Evolutionary conservation across 805 yeast species (phyloP), one percentile per base, ranked within the genome.

Genomic region (Suhomyces sp.): DNA sequence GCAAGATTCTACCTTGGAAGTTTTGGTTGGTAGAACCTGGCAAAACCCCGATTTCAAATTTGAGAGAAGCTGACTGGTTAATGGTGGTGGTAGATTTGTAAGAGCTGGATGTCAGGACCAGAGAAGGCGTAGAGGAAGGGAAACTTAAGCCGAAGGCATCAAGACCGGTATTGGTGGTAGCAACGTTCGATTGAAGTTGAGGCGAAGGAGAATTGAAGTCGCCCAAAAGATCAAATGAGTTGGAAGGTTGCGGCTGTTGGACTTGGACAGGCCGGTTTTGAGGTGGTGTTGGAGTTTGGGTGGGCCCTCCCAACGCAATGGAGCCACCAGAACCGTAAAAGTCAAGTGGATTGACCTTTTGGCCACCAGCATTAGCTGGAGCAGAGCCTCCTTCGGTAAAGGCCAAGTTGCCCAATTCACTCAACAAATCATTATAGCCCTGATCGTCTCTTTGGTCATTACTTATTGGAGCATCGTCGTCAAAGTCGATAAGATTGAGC

Each of bases 391-490:
- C 31, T 27, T 76, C 69, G 47, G 75, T 70, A 54, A 86, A 80
- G 2, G 89, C 79, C 53, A 88, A 75, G 46, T 85, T 79, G 27
- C 85, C 79, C 59, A 88, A 72, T 57, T 86, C 94, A 47, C 88
- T 84, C 53, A 91, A 75, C 56, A 92, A 76, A 65, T 91, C 97
- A 49, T 83, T 82, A 48, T 69, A 85, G 59, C 78, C 65, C 66
- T 71, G 63, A 63, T 73, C 64, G 71, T 73, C 62, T 9, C 65
- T 62, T 12, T 67, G 48, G 48, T 70, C 69, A 29, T 54, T 55
- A 48, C 69, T 67, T 39, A 66, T 58, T n/a, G 75, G 73, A 46
- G 66, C 69, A 37, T 69, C 74, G 53, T 73, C 77, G 52, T 74
- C 78, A 52, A 75, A 74, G 56, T 74, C 78, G 54, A 74, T 74